Base-by-base conservation (phyloP, 768 basidiomycete genomes). In the Leccinum fibrillosum region DNA sequence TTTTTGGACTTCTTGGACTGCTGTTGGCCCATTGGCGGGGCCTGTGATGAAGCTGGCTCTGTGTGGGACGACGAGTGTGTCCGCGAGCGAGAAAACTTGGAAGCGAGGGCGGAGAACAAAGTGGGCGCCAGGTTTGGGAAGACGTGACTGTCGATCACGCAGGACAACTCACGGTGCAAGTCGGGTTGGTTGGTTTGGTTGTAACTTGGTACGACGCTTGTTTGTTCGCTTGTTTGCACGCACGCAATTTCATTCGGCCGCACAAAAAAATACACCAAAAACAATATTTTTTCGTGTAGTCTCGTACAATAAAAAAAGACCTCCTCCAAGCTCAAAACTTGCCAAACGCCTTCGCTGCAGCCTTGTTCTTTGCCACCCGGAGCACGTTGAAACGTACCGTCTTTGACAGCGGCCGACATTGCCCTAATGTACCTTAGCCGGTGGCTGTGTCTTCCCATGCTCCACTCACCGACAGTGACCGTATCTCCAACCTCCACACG, bases 351-450 rank as follows among this genome's bases (percentile, higher is more conserved):
- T 96, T 97, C 58, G 85, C 76, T 34, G 92, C 73, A 11, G 92
- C 93, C 85, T 94, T 95, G 86, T 78, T 94, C 86, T 90, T 93
- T 64, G 86, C 75, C 75, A 99, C 96, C 69, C 95, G 90, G 73
- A 98, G 77, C 58, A 99, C 97, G 78, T 99, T 99, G 89, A 99
- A 99, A 52, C 97, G 92, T 70, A 98, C 93, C 34, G 96, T 98
- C 80, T 99, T 99, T 61, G 97, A 98, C 69, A 98, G 78, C 67
- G 97, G 97, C 74, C 97, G 90, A 82, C 97, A 99, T 86, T 99
- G 97, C 35, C 94, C 94, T 94, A 32, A 1, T 11, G 9, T 35
- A 0, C 49, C 21, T 64, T 49, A 63, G 63, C 47, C 6, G 4
- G 26, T 39, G 47, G 42, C 4, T 6, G 1, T 17, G 25, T 19